Conservation (phyloP, 176 grass and related monocot genomes). For the Zoysia japonica region DNA sequence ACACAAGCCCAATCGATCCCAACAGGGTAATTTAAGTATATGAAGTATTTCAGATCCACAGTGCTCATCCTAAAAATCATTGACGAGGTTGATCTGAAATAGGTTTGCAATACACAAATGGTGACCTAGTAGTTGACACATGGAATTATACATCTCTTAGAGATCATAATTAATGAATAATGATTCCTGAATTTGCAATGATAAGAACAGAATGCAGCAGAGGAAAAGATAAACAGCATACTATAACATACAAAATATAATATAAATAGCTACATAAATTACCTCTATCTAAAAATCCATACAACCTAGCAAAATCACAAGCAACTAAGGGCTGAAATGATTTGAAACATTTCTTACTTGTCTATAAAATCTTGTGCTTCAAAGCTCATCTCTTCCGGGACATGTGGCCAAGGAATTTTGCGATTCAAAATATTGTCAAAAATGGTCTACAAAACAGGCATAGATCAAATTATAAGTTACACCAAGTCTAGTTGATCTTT, state of each 20-base stretch:
- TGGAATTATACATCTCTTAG: not conserved
- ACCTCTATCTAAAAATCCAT: not conserved
- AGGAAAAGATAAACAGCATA: slow-evolving; percentile 14
- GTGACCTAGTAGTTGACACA: slow-evolving; percentile 27
- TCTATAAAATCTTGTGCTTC: slow-evolving; percentile 92
- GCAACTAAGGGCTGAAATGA: slow-evolving; percentile 19
- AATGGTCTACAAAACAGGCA: slow-evolving; percentile 78
- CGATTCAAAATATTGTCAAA: slow-evolving; percentile 99
- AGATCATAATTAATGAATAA: slow-evolving; percentile 28
- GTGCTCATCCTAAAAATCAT: slow-evolving; percentile 8
- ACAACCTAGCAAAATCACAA: slow-evolving; percentile 22
- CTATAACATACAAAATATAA: slow-evolving; percentile 12
- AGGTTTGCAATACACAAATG: not conserved
- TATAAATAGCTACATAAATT: not conserved
- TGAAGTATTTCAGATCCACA: not conserved
- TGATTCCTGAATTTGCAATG: slow-evolving; percentile 28
- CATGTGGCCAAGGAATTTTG: slow-evolving; percentile 95
- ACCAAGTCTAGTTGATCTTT: slow-evolving; percentile 14
- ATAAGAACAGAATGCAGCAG: not conserved
- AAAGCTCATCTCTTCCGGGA: slow-evolving; percentile 87
- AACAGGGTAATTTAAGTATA: not conserved
- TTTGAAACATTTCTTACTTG: slow-evolving; percentile 69
- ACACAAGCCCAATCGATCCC: slow-evolving; percentile 7
- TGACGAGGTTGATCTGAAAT: slow-evolving; percentile 19
- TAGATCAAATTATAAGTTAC: slow-evolving; percentile 38